Base-by-base conservation (phyloP, 805 yeast genomes). In the Sungouiella blattae region DNA sequence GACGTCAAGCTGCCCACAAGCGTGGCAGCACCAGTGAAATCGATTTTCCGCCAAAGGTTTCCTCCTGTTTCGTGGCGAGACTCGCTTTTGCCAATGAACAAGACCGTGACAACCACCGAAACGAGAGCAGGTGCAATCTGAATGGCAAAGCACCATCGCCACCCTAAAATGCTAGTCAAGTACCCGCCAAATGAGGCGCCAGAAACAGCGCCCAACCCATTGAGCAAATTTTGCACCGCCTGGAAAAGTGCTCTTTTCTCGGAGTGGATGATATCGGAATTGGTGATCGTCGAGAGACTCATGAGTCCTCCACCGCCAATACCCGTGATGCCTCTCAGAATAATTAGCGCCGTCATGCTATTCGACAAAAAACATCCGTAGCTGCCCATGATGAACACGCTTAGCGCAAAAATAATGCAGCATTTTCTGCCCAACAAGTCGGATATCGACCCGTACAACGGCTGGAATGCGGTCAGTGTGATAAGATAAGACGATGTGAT, bases 101-200 rank as follows among this genome's bases (percentile, higher is more conserved):
- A 6, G 8, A 20, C 22, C 6, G 8, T 20, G 8, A 61, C 46
- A 1, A 60, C 43, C 7, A 55, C 75, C 58, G 66, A 72, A 14
- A 58, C 36, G 34, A 70, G 16, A 14, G 78, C 64, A 13, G 75
- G 55, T n/a, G 83, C 78, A 8, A 74, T 64, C 50, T 80, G 82
- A 25, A 68, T 41, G 17, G 67, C 45, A 49, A 78, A 78, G 2
- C 81, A 77, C 60, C 64, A 66, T 53, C 88, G 66, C 95, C 94
- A 85, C 11, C 86, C 85, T 28, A 68, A 57, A 28, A 48, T 54
- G 6, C 63, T 60, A 21, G 80, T 71, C 33, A 80, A 59, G 15
- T 71, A 43, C 1, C 88, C 87, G 18, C 83, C 84, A 27, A 77
- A 50, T 3, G 75, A 53, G 1, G 88, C 89, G 11, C 94, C 94